Evolutionary conservation across 202 grass and related monocot species (phyloP).

Genomic region (Panicum hallii): DNA sequence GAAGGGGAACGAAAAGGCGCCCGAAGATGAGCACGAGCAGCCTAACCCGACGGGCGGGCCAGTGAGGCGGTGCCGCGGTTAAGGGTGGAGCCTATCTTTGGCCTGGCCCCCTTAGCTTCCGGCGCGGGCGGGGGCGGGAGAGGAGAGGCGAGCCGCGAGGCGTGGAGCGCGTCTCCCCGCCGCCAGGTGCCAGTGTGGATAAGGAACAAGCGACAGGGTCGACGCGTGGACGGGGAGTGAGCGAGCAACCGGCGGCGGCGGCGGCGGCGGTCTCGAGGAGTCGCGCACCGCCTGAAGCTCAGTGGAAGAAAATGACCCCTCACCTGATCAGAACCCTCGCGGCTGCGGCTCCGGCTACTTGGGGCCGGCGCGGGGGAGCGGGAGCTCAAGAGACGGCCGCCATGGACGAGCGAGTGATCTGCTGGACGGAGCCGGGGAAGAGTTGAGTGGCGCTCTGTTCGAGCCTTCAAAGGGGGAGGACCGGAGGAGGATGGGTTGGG

Average conservation of each 20-base stretch:
- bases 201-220: not conserved
- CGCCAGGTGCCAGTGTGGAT: not conserved
- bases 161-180: not conserved
- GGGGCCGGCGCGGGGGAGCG: not conserved
- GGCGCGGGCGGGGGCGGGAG: not conserved
- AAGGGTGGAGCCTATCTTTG: not conserved
- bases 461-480: too few species aligned
- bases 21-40: not conserved
- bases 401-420: constrained; percentile 26
- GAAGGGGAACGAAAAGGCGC: not conserved
- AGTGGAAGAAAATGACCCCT: not conserved
- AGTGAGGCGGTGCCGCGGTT: not conserved
- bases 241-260: not conserved
- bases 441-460: not conserved
- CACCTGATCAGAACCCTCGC: constrained; percentile 10
- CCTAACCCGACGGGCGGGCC: not conserved
- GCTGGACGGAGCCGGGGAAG: not conserved
- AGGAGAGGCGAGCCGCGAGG: not conserved
- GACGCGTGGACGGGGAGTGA: not conserved
- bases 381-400: constrained; percentile 12
- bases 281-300: not conserved
- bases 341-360: not conserved
- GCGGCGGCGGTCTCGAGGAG: not conserved
- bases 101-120: not conserved
- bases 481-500: too few species aligned